These are phyloP conservation scores for Barnettozyma botsteinii DNA, from an alignment of 805 yeast genomes.

Conservation along the genomic window DNA sequence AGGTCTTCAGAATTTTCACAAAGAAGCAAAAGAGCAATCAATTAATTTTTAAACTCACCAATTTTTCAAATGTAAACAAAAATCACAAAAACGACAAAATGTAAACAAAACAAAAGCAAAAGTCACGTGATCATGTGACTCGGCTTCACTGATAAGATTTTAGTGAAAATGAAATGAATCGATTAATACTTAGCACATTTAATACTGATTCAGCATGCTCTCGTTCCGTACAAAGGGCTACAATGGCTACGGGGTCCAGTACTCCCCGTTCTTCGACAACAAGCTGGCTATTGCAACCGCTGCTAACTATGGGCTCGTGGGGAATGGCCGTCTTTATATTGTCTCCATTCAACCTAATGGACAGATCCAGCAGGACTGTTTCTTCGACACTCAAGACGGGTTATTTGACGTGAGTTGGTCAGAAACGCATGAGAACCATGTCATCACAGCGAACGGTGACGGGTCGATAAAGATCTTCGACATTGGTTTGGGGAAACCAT, in stretches of 20 bases:
- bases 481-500: constrained; percentile 47
- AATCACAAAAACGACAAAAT: neutral
- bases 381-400: constrained; percentile 91
- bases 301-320: constrained; percentile 90
- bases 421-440: constrained; percentile 83
- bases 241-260: constrained; percentile 82
- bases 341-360: constrained; percentile 68
- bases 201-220: constrained; percentile 42
- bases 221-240: constrained; percentile 70
- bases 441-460: constrained; percentile 81
- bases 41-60: neutral
- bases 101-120: neutral
- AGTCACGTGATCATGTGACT: constrained; percentile 1
- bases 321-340: constrained; percentile 79
- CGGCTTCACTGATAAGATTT: too few relatives aligned
- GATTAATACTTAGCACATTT: too few relatives aligned
- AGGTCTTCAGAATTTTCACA: neutral
- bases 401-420: constrained; percentile 86
- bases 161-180: too few relatives aligned
- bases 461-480: constrained; percentile 84
- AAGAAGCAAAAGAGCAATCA: neutral
- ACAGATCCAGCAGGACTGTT: constrained; percentile 41
- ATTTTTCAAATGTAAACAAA: constrained; percentile 3
- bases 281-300: constrained; percentile 86
- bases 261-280: constrained; percentile 89